Conservation (phyloP, 345 rosid genomes). For the Eucalyptus paniculata region DNA sequence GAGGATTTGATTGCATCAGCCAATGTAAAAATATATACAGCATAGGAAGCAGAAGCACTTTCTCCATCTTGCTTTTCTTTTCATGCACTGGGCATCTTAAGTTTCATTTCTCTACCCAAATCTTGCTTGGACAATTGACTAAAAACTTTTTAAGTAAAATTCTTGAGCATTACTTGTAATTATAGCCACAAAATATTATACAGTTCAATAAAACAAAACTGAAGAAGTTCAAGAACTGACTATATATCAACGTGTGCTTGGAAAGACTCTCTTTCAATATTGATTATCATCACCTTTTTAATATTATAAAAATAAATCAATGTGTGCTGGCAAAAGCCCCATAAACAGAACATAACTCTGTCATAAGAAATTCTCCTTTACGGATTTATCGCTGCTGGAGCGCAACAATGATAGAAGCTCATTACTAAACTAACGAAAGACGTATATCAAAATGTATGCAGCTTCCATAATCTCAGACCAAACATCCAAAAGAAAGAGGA, state of each 20-base stretch:
- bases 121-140: neutral
- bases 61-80: neutral
- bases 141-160: neutral
- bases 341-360: neutral
- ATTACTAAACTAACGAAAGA: neutral
- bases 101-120: neutral
- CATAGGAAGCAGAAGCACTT: neutral
- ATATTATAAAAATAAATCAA: neutral
- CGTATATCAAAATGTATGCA: neutral
- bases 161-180: neutral
- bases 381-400: neutral
- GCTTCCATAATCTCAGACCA: neutral
- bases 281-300: neutral
- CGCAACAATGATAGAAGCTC: neutral
- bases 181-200: neutral
- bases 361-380: neutral
- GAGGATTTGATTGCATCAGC: neutral
- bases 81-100: neutral
- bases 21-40: neutral
- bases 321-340: neutral
- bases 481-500: neutral
- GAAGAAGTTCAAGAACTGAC: neutral
- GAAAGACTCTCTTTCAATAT: neutral
- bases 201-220: neutral
- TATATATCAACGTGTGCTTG: neutral